Evolutionary conservation across 129 eudicot genomes (phyloP).

Genomic region (Pulicaria dysenterica): DNA sequence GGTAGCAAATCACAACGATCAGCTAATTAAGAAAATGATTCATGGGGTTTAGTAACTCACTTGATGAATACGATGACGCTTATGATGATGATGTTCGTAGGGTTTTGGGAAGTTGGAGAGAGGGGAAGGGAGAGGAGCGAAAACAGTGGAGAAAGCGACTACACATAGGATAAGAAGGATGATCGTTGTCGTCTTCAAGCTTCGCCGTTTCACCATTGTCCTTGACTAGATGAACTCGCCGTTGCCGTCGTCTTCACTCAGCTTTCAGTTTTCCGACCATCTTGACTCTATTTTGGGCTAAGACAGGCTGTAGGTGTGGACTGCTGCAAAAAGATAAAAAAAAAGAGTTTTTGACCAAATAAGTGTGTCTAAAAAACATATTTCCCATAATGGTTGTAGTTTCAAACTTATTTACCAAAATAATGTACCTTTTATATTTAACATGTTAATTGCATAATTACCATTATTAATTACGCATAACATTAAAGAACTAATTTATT

Average conservation of each 20-base stretch:
- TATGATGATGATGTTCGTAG: constrained; percentile 19
- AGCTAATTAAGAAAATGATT: neutral
- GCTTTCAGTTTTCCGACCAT: constrained; percentile 18
- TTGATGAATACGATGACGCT: constrained; percentile 18
- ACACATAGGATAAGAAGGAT: constrained; percentile 32
- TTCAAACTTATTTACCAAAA: too few relatives aligned
- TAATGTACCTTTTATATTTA: too few relatives aligned
- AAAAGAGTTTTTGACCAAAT: too few relatives aligned
- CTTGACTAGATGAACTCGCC: neutral
- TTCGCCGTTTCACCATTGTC: constrained; percentile 38
- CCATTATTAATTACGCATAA: too few relatives aligned
- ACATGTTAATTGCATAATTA: too few relatives aligned
- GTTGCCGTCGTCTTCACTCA: neutral
- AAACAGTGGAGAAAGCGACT: constrained; percentile 32
- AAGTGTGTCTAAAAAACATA: too few relatives aligned
- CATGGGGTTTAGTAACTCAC: constrained; percentile 15
- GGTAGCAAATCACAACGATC: constrained; percentile 8
- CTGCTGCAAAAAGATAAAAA: neutral
- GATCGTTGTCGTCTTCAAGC: constrained; percentile 16
- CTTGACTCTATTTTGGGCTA: neutral
- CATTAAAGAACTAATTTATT: too few relatives aligned
- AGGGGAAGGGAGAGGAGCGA: constrained; percentile 33
- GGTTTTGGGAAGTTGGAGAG: constrained; percentile 17
- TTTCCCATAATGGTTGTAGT: too few relatives aligned
- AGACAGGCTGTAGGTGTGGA: neutral